Percentiles rank a stretch among this genome's conserved stretches.
Evolutionary conservation across 306 rosid species (phyloP).

Genomic region (Coriaria nepalensis): DNA sequence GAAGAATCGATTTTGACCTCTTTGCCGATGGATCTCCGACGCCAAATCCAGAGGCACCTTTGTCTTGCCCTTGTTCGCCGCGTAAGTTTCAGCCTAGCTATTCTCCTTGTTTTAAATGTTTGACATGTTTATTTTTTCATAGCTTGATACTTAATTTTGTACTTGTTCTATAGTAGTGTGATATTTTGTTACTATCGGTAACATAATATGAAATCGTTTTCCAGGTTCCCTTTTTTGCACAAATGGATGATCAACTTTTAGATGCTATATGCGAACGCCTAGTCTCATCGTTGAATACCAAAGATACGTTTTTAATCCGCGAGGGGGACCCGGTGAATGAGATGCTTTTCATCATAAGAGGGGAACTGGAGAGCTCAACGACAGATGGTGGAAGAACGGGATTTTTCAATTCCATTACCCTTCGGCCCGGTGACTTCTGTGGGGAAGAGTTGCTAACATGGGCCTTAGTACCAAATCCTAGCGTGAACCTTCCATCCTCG

Average conservation of each 20-base stretch:
- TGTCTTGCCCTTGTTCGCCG: constrained; percentile 74
- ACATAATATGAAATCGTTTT: no score
- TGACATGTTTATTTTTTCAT: no score
- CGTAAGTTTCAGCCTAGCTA: no score
- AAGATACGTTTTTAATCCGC: constrained; percentile 37
- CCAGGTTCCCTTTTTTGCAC: constrained; percentile 78
- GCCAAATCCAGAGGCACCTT: constrained; percentile 80
- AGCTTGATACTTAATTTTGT: neutral
- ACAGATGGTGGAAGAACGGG: constrained; percentile 79
- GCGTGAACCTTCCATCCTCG: constrained; percentile 51
- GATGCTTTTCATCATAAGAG: constrained; percentile 80
- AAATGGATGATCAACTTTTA: constrained; percentile 79
- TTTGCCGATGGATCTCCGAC: constrained; percentile 70
- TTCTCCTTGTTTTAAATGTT: no score
- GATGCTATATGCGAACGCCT: constrained; percentile 93
- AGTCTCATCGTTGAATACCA: constrained; percentile 59
- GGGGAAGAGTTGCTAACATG: constrained; percentile 84
- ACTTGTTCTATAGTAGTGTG: neutral
- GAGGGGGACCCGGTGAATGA: constrained; percentile 88
- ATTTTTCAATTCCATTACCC: constrained; percentile 62
- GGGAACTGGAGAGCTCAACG: constrained; percentile 78
- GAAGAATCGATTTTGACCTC: constrained; percentile 61
- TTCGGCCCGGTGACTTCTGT: constrained; percentile 66
- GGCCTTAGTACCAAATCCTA: constrained; percentile 51
- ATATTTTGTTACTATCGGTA: no score